Conservation (phyloP, 179 eudicot genomes). For the Nepenthes alata region DNA sequence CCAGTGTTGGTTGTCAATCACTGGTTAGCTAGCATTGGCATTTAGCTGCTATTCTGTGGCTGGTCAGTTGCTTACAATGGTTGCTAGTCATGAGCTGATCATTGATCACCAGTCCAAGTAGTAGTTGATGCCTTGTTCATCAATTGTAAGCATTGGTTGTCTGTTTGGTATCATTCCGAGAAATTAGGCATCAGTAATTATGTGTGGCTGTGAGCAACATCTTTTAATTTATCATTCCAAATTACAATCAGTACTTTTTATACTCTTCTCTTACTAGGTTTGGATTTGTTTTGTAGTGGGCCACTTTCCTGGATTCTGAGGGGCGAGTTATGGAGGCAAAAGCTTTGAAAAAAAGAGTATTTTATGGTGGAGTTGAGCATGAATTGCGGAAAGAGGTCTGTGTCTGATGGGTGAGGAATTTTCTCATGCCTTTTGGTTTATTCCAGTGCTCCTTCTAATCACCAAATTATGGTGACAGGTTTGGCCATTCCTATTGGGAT, state of each 20-base stretch:
- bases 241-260: background rate
- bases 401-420: constrained; percentile 1
- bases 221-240: too few species aligned
- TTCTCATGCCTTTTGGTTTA: constrained; percentile 7
- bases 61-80: too few species aligned
- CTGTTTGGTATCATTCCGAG: too few species aligned
- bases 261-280: background rate
- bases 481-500: constrained; percentile 81
- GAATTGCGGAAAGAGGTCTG: constrained; percentile 71
- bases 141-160: too few species aligned
- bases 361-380: constrained; percentile 82
- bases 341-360: constrained; percentile 64
- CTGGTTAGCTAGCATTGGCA: too few species aligned
- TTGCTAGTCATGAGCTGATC: too few species aligned
- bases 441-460: background rate
- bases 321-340: constrained; percentile 63
- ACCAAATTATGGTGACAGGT: constrained; percentile 31
- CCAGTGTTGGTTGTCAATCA: too few species aligned
- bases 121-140: background rate
- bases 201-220: too few species aligned
- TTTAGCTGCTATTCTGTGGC: too few species aligned
- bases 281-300: constrained; percentile 49
- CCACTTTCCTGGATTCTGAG: constrained; percentile 62
- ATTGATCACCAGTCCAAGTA: background rate
- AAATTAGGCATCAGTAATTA: too few species aligned